Evolutionary conservation across 2,329 filamentous ascomycete genomes (phyloP).

Genomic region (Penicillium sp.): DNA sequence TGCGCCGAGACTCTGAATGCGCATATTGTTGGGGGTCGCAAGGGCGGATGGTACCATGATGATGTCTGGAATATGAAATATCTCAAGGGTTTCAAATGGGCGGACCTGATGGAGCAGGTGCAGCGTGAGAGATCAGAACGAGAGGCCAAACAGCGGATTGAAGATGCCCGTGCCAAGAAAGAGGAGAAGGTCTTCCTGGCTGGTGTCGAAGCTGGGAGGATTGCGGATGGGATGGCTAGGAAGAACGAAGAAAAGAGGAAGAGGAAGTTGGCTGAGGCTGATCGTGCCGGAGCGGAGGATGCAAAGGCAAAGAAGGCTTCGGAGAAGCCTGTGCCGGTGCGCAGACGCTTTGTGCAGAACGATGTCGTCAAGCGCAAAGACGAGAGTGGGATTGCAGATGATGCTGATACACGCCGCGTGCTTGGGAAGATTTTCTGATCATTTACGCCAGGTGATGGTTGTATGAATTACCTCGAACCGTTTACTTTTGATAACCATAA

Average conservation of each 20-base stretch:
- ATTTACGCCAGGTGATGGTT: background rate
- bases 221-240: slow-evolving; percentile 44
- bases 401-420: slow-evolving; percentile 39
- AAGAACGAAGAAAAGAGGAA: slow-evolving; percentile 44
- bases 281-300: slow-evolving; percentile 14
- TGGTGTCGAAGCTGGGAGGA: slow-evolving; percentile 42
- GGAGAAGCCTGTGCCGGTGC: slow-evolving; percentile 22
- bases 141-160: slow-evolving; percentile 42
- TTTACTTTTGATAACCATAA: slow-evolving; percentile 1
- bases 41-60: slow-evolving; percentile 47
- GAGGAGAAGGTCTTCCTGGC: slow-evolving; percentile 46
- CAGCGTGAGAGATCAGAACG: slow-evolving; percentile 43
- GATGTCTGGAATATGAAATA: slow-evolving; percentile 50
- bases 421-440: slow-evolving; percentile 47
- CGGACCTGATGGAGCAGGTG: slow-evolving; percentile 46
- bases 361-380: slow-evolving; percentile 36
- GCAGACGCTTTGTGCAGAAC: slow-evolving; percentile 44
- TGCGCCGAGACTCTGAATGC: slow-evolving; percentile 48
- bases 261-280: slow-evolving; percentile 23
- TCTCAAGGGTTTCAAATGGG: slow-evolving; percentile 38
- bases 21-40: slow-evolving; percentile 42
- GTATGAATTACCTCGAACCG: background rate
- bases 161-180: slow-evolving; percentile 42
- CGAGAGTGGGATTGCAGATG: slow-evolving; percentile 30
- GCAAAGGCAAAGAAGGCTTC: background rate